Conservation (phyloP, 75 land plant genomes). For the Sequoiadendron giganteum region DNA sequence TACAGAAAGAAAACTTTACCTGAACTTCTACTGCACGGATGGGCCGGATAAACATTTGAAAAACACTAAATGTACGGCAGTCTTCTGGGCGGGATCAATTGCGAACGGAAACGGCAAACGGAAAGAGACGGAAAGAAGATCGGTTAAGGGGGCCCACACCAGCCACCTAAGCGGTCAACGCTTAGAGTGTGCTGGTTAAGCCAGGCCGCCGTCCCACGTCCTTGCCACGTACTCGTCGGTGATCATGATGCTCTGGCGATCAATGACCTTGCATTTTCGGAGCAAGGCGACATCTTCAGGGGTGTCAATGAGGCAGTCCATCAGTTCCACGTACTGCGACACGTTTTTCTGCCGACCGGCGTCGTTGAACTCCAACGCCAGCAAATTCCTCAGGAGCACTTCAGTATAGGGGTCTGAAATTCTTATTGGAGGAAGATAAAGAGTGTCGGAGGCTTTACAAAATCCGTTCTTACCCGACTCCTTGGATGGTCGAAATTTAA, state of each 20-base stretch:
- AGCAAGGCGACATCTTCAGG: neutral
- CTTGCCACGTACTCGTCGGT: neutral
- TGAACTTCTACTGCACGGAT: too few relatives aligned
- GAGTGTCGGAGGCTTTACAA: neutral
- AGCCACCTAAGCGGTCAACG: too few relatives aligned
- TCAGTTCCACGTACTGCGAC: neutral
- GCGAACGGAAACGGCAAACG: too few relatives aligned
- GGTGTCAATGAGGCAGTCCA: neutral
- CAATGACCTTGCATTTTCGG: neutral
- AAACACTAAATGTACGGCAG: too few relatives aligned
- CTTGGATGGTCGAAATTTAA: neutral
- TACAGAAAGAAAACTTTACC: too few relatives aligned
- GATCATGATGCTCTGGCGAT: neutral
- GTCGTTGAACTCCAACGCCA: neutral
- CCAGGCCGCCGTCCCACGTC: neutral
- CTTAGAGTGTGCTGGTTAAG: too few relatives aligned
- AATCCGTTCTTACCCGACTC: neutral
- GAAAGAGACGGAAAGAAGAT: too few relatives aligned
- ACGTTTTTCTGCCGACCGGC: neutral
- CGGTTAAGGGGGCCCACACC: too few relatives aligned
- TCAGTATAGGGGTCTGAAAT: neutral
- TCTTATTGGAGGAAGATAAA: neutral
- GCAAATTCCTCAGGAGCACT: neutral
- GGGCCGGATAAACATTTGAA: too few relatives aligned
- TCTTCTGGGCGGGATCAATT: too few relatives aligned